Evolutionary conservation across 768 basidiomycete species (phyloP), one percentile per base, ranked within the genome.

Genomic region (Russula virescens): DNA sequence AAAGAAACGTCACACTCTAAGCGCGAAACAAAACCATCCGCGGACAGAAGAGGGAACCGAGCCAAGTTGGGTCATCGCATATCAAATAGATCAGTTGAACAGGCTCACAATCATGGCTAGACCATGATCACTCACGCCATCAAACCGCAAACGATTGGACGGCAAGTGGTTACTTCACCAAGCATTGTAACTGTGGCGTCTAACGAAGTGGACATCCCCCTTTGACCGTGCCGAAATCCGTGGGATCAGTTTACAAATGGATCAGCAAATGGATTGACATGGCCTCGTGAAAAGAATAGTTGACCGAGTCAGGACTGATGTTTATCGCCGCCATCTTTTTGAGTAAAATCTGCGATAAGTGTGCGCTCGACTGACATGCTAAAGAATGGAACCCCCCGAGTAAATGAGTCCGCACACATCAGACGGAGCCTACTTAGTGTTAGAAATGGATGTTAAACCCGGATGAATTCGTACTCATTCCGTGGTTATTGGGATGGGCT

Each of bases 401-500:
- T 46, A 34, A 57, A 57, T 4, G 16, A 18, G 54, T 3, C 25
- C 35, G 28, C 19, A 18, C 25, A 38, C 45, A 46, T 25, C 46
- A 34, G 34, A 43, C 28, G 49, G 31, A 19, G 25, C 34, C 34
- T 19, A 62, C 25, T 45, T 38, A 25, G 49, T 35, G 47, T 63
- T 45, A 35, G 23, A 47, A 42, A 18, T 42, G 28, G 40, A 46
- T 25, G 43, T 35, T 28, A 23, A 26, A 21, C 13, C 23, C 11
- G 62, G 52, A n/a, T 34, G 21, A n/a, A 40, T 16, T 48, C 45
- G 28, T 60, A 45, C 34, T 7, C 11, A 54, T 52, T 10, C n/a
- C 38, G 46, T 16, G 62, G 28, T 63, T 26, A 63, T 21, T 47
- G 57, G 38, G 48, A 62, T 69, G n/a, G 59, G 50, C 23, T 50